These are phyloP conservation scores for Ceratobasidium sp. DNA, from an alignment of 1,284 basidiomycete genomes.

Conservation along the genomic window DNA sequence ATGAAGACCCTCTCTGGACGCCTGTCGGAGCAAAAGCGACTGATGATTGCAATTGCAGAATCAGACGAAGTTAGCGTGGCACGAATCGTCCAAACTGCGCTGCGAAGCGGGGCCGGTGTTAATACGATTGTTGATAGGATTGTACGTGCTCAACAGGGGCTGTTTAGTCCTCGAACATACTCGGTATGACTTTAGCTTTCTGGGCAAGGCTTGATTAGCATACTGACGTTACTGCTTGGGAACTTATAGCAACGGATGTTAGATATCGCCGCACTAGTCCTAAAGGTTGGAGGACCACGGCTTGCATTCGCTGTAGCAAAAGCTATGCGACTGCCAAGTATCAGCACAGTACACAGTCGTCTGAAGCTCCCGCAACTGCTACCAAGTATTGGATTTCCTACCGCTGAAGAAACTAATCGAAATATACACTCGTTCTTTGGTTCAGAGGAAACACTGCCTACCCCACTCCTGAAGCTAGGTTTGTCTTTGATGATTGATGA, in stretches of 20 bases:
- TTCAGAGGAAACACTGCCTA: background rate
- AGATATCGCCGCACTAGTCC: constrained; percentile 6
- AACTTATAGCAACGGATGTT: background rate
- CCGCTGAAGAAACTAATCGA: background rate
- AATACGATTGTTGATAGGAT: constrained; percentile 20
- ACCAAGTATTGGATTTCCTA: constrained; percentile 17
- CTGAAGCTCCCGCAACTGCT: background rate
- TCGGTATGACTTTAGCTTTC: background rate
- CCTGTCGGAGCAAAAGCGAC: background rate
- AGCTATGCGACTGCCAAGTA: background rate
- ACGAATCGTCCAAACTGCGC: background rate
- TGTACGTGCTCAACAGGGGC: background rate
- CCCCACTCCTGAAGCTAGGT: background rate
- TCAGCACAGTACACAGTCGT: background rate
- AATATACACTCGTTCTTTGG: constrained; percentile 28
- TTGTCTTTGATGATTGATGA: constrained; percentile 31
- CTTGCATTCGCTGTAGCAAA: background rate
- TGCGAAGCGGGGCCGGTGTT: background rate
- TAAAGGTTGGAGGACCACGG: constrained; percentile 14
- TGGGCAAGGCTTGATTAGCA: no score
- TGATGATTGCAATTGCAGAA: background rate
- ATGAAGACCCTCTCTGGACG: background rate
- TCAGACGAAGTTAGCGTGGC: background rate
- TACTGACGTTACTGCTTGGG: no score
- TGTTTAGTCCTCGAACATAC: background rate